phyloP scores from a whole-genome alignment of 192 early-diverging fungal genomes.

The Spinellus fusiger region DNA sequence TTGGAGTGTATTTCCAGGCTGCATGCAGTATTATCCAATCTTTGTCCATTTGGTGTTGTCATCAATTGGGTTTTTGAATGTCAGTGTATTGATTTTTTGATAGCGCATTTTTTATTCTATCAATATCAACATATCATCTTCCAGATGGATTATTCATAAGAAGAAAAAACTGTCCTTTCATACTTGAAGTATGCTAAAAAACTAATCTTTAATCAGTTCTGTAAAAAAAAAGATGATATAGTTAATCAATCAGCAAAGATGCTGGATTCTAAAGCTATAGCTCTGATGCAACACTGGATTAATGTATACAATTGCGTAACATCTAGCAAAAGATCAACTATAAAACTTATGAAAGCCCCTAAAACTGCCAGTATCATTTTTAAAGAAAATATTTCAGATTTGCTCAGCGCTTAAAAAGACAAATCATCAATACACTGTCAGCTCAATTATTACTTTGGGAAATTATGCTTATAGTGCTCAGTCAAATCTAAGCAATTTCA shows the following conservation, averaged over 20 bases:
- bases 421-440: slow-evolving; percentile 10
- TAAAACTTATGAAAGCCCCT: slow-evolving; percentile 6
- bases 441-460: slow-evolving; percentile 4
- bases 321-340: slow-evolving; percentile 5
- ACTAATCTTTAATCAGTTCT: slow-evolving; percentile 9
- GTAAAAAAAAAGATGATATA: slow-evolving; percentile 5
- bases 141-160: slow-evolving; percentile 7
- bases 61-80: neutral
- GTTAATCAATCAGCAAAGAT: slow-evolving; percentile 4
- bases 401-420: slow-evolving; percentile 5
- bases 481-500: slow-evolving; percentile 8
- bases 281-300: slow-evolving; percentile 5
- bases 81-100: too few relatives aligned
- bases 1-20: too few relatives aligned
- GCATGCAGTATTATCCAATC: too few relatives aligned
- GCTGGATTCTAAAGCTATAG: slow-evolving; percentile 7
- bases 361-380: slow-evolving; percentile 6
- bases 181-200: neutral
- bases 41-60: too few relatives aligned
- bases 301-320: slow-evolving; percentile 6
- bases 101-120: too few relatives aligned
- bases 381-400: slow-evolving; percentile 6
- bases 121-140: neutral
- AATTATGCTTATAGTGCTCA: slow-evolving; percentile 3
- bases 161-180: slow-evolving; percentile 7